Percentiles rank a stretch among this genome's conserved stretches.
These are phyloP conservation scores for Phalaenopsis aphrodite DNA, from an alignment of 106 monocot genomes.

Conservation along the genomic window DNA sequence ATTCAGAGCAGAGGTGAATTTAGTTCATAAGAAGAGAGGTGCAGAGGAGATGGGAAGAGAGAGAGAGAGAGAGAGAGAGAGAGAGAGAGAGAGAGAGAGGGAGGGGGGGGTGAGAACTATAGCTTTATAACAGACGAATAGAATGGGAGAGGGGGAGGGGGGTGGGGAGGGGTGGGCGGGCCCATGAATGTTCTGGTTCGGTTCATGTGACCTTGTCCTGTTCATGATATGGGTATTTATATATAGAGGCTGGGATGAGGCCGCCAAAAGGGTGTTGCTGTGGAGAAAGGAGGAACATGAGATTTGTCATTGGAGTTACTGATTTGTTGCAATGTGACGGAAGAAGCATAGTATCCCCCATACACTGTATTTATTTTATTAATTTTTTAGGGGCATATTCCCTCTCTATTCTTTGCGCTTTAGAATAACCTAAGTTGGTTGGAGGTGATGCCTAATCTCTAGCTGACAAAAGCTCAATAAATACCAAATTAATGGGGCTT, in stretches of 20 bases:
- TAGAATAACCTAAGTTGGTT: too few species aligned
- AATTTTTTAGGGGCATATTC: too few species aligned
- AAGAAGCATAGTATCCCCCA: too few species aligned
- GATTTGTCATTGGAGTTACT: too few species aligned
- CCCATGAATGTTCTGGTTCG: constrained; percentile 51
- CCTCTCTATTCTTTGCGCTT: too few species aligned
- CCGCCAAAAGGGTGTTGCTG: constrained; percentile 16
- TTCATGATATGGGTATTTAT: constrained; percentile 28
- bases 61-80: not conserved
- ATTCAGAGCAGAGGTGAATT: not conserved
- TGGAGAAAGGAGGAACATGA: not conserved
- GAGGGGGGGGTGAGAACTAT: not conserved
- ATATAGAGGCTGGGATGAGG: constrained; percentile 10
- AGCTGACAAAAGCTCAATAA: too few species aligned
- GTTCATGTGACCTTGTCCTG: constrained; percentile 70
- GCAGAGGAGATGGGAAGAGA: not conserved
- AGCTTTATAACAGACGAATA: constrained; percentile 21
- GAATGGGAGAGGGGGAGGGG: not conserved
- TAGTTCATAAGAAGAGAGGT: not conserved
- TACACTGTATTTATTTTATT: too few species aligned
- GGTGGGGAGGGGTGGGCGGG: constrained; percentile 9
- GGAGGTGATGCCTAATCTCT: too few species aligned
- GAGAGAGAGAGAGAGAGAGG: not conserved
- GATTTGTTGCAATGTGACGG: too few species aligned
- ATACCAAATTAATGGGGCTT: too few species aligned